Percentiles rank a stretch among this genome's conserved stretches.
Evolutionary conservation across 768 basidiomycete species (phyloP).

Genomic region (Leccinum disarticulatum): DNA sequence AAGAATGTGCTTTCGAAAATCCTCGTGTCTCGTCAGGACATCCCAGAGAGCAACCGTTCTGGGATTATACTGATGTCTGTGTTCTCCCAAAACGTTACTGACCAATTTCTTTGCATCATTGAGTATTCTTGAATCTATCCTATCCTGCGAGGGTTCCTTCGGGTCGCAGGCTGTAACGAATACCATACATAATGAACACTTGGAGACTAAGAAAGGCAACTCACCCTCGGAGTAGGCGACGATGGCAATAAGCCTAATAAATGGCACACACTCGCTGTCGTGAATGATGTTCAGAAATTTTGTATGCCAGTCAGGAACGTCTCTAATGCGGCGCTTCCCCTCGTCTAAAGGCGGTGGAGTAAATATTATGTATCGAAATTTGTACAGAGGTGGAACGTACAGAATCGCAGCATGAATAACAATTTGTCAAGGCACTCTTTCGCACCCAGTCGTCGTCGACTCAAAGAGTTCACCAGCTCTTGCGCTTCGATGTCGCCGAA

Average conservation of each 20-base stretch:
- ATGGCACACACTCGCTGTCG: conserved; percentile 6
- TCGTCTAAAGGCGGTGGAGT: conserved; percentile 10
- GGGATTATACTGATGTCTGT: no score
- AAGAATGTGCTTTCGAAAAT: no score
- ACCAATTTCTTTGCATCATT: conserved; percentile 15
- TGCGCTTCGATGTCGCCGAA: conserved; percentile 10
- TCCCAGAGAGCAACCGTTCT: no score
- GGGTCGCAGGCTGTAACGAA: conserved; percentile 11
- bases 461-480: conserved; percentile 5
- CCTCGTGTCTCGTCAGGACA: no score
- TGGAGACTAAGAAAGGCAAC: not conserved
- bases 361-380: not conserved
- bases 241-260: conserved; percentile 7
- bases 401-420: conserved; percentile 12
- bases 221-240: conserved; percentile 25
- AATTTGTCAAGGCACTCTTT: conserved; percentile 13
- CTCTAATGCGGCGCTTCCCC: conserved; percentile 19
- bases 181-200: not conserved
- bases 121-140: no score
- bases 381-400: not conserved
- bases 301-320: conserved; percentile 12
- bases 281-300: conserved; percentile 11
- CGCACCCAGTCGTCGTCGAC: conserved; percentile 4
- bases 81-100: not conserved
- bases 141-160: not conserved